Evolutionary conservation across 768 basidiomycete species (phyloP).

Genomic region (Termitomyces sp.): DNA sequence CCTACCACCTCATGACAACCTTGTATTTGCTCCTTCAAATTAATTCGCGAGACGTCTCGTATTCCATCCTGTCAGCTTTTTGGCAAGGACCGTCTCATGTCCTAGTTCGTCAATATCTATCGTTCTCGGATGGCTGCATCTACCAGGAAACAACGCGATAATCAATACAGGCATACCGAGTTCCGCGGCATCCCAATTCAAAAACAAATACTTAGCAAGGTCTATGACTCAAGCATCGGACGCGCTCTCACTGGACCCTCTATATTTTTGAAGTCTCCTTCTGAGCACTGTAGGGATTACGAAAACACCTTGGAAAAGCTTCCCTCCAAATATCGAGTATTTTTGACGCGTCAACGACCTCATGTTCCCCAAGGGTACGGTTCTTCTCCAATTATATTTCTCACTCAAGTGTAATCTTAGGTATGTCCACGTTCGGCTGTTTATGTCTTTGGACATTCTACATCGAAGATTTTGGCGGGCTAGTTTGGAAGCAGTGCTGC

Average conservation of each 20-base stretch:
- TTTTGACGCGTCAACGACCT: slow-evolving; percentile 1
- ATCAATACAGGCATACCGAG: background rate
- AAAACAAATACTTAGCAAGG: background rate
- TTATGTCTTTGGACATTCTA: slow-evolving; percentile 3
- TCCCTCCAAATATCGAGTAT: background rate
- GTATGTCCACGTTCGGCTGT: slow-evolving; percentile 15
- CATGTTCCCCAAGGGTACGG: slow-evolving; percentile 13
- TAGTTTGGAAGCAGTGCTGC: slow-evolving; percentile 13
- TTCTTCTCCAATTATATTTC: background rate
- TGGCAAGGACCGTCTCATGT: background rate
- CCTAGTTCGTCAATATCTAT: background rate
- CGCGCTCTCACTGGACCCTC: background rate
- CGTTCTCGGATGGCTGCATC: background rate
- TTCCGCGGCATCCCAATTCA: background rate
- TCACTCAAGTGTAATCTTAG: background rate
- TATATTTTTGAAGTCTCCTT: background rate
- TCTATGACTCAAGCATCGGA: background rate
- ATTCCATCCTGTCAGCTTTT: background rate
- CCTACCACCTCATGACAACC: background rate
- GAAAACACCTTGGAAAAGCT: background rate
- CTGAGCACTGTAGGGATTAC: background rate
- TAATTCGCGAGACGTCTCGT: too few relatives aligned
- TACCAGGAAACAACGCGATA: background rate
- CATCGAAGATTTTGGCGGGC: slow-evolving; percentile 2
- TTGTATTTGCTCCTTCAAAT: slow-evolving; percentile 3